Evolutionary conservation across 108 stramenopile species (phyloP), one percentile per base, ranked within the genome.

Genomic region (Pseudonitzschia pungens): DNA sequence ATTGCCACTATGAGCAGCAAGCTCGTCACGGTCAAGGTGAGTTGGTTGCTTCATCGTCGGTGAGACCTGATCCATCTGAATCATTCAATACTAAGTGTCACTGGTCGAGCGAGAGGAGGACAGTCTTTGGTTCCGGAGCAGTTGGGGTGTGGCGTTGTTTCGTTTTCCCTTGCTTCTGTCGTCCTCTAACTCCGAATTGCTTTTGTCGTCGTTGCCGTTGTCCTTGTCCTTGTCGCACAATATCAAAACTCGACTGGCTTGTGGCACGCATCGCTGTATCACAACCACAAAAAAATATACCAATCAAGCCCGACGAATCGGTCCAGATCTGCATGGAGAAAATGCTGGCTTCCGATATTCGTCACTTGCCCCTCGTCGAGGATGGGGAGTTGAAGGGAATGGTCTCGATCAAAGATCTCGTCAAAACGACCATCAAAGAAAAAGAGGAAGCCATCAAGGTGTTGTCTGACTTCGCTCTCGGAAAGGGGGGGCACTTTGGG

Each of bases 311-410:
- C 24, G 79, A 78, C 31, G 95, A 95, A 70, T 80, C 94, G 12
- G 87, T 96, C 48, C 88, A 95, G 64, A 70, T 69, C 16, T 97
- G 96, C 78, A 95, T 97, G 96, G 79, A 87, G 51, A 96, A 94
- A 83, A 97, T 97, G 96, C 73, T 97, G 32, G 77, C 78, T 27
- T 83, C 84, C 43, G 95, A 91, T 51, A 94, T 97, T 76, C 91
- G 96, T 58, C 96, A 97, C 79, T 77, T 97, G 73, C 96, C 95
- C 2, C 79, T 97, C 26, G 79, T 97, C 5, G 90, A 90, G 2
- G 69, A 77, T 36, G 86, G 84, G 36, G 71, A 82, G 12, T 84
- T 92, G 41, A 73, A 84, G 27, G 93, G 93, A 22, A 91, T 94
- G 83, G 79, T 94, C 42, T 90, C 89, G 12, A 92, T 91, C 51